These are phyloP conservation scores for Argentina anserina DNA, from an alignment of 306 rosid genomes.

Conservation along the genomic window DNA sequence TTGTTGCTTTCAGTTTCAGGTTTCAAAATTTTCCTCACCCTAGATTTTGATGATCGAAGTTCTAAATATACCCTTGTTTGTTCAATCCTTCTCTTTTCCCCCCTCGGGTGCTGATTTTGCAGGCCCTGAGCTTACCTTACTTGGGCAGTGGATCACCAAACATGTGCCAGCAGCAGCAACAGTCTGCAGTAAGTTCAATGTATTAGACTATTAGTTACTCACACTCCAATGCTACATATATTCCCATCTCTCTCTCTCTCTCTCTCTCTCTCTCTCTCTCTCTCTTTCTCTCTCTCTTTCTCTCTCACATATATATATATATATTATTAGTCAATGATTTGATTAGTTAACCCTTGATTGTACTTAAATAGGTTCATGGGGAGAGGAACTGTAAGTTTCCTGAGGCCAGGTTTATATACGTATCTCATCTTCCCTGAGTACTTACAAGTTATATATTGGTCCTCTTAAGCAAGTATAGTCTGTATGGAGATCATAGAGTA, in stretches of 20 bases:
- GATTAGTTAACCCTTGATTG: constrained; percentile 49
- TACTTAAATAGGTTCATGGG: constrained; percentile 66
- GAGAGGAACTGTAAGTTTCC: constrained; percentile 88
- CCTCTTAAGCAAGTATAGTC: no score
- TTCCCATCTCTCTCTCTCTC: no score
- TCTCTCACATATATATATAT: constrained; percentile 23
- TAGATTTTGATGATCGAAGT: constrained; percentile 17
- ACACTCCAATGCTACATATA: neutral
- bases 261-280: no score
- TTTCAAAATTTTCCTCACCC: neutral
- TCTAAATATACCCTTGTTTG: constrained; percentile 37
- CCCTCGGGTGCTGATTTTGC: constrained; percentile 27
- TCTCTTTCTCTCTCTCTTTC: constrained; percentile 25
- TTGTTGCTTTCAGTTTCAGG: constrained; percentile 22
- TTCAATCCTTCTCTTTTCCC: neutral
- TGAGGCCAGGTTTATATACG: constrained; percentile 76
- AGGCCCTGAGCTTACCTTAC: constrained; percentile 97
- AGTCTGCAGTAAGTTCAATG: constrained; percentile 47
- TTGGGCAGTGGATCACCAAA: constrained; percentile 62
- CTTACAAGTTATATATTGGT: no score
- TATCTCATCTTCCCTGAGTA: neutral
- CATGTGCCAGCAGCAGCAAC: constrained; percentile 53
- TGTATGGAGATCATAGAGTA: no score
- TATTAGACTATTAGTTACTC: no score
- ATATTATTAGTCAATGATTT: constrained; percentile 32